Conservation (phyloP, 495 filamentous ascomycete genomes). For the Parathielavia appendiculata region DNA sequence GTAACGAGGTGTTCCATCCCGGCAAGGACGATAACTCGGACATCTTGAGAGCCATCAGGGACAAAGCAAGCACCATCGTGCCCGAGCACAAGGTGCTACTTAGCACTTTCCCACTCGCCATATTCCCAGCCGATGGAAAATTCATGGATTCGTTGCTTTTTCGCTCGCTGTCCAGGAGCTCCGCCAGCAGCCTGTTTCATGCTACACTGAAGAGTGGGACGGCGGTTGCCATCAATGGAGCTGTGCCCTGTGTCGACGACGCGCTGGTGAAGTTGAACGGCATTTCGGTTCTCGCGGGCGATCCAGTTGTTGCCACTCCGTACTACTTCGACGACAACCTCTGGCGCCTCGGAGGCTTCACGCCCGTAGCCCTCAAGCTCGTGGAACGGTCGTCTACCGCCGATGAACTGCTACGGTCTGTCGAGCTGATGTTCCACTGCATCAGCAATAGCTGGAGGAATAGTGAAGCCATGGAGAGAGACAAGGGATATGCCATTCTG, state of each 20-base stretch:
- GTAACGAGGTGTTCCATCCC: slow-evolving; percentile 86
- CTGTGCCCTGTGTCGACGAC: slow-evolving; percentile 83
- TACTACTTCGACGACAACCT: slow-evolving; percentile 85
- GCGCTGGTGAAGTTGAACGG: slow-evolving; percentile 73
- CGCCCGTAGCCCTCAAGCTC: slow-evolving; percentile 75
- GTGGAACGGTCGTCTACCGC: slow-evolving; percentile 68
- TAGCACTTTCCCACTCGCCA: slow-evolving; percentile 71
- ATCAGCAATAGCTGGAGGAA: slow-evolving; percentile 91
- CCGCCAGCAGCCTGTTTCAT: slow-evolving; percentile 65
- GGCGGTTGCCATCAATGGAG: slow-evolving; percentile 80
- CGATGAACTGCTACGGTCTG: slow-evolving; percentile 65
- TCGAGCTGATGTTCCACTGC: slow-evolving; percentile 76
- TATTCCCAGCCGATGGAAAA: slow-evolving; percentile 71
- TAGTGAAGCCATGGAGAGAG: slow-evolving; percentile 95
- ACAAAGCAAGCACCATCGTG: slow-evolving; percentile 72
- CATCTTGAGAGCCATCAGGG: slow-evolving; percentile 79
- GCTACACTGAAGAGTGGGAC: slow-evolving; percentile 68
- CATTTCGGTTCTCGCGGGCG: slow-evolving; percentile 72
- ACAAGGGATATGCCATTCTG: slow-evolving; percentile 89
- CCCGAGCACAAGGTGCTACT: slow-evolving; percentile 79
- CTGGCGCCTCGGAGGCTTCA: slow-evolving; percentile 85
- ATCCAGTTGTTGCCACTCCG: slow-evolving; percentile 74
- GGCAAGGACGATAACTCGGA: slow-evolving; percentile 90
- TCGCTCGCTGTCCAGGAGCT: slow-evolving; percentile 67
- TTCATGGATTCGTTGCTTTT: slow-evolving; percentile 70